These are phyloP conservation scores for Chalciporus sphaerocephalus DNA, from an alignment of 768 basidiomycete genomes.

Conservation along the genomic window DNA sequence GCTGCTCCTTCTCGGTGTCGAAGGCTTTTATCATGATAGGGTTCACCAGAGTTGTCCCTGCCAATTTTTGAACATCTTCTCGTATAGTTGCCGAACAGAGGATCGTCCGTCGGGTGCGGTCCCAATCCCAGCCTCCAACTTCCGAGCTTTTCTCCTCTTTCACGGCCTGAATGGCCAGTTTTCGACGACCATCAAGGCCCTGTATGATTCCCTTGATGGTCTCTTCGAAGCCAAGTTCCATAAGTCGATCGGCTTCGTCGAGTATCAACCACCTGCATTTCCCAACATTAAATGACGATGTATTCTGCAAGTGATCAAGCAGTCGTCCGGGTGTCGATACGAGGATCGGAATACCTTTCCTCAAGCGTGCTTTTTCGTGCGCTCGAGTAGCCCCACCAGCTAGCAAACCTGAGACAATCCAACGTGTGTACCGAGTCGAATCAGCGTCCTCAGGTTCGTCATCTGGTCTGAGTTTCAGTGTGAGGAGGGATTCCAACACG, in stretches of 20 bases:
- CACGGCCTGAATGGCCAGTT: conserved; percentile 64
- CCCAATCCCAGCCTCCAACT: conserved; percentile 86
- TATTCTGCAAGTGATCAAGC: conserved; percentile 95
- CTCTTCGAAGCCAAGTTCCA: conserved; percentile 98
- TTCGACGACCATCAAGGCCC: conserved; percentile 77
- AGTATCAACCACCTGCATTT: conserved; percentile 95
- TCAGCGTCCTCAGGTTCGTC: conserved; percentile 51
- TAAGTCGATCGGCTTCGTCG: conserved; percentile 94
- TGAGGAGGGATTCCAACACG: conserved; percentile 80
- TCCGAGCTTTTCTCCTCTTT: conserved; percentile 64
- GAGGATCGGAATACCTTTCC: conserved; percentile 93
- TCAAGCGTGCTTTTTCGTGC: conserved; percentile 92
- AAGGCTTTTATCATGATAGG: conserved; percentile 83
- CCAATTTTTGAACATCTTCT: conserved; percentile 91
- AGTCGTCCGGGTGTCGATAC: conserved; percentile 94
- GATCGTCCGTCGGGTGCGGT: conserved; percentile 71
- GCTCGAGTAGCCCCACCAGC: conserved; percentile 91
- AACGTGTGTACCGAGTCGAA: conserved; percentile 61
- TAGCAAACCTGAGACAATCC: conserved; percentile 90
- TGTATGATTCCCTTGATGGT: conserved; percentile 87
- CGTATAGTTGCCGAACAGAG: conserved; percentile 96
- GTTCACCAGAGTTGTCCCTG: conserved; percentile 71
- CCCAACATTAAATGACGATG: conserved; percentile 85
- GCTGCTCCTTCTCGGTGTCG: conserved; percentile 38
- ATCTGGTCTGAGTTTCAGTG: conserved; percentile 63